Evolutionary conservation across 257 asterid species (phyloP).

Genomic region (Capsicum rhomboideum): DNA sequence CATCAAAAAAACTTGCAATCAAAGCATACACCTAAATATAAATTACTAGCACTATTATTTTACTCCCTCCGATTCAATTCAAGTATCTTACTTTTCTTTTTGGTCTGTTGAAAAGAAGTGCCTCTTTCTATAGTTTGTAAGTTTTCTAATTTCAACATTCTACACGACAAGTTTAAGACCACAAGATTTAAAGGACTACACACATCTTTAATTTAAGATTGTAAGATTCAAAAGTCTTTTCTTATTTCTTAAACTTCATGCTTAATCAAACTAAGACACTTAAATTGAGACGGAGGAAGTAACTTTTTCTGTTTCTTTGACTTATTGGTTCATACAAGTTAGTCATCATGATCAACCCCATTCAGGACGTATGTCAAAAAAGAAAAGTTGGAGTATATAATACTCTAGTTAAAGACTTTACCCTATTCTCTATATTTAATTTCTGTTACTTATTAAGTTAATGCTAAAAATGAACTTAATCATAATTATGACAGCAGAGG

Average conservation of each 20-base stretch:
- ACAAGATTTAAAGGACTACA: too few relatives aligned
- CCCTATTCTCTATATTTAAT: not conserved
- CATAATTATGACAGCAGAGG: not conserved
- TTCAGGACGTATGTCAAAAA: not conserved
- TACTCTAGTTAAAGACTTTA: not conserved
- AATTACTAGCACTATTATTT: not conserved
- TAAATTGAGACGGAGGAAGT: too few relatives aligned
- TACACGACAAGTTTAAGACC: too few relatives aligned
- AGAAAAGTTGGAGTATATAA: not conserved
- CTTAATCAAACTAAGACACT: too few relatives aligned
- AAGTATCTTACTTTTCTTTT: too few relatives aligned
- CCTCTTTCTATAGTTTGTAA: too few relatives aligned
- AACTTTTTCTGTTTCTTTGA: conserved; percentile 4
- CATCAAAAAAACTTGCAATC: conserved; percentile 15
- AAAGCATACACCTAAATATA: conserved; percentile 6
- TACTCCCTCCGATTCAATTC: too few relatives aligned
- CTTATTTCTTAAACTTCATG: too few relatives aligned
- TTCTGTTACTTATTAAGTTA: not conserved
- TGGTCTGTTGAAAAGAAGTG: too few relatives aligned
- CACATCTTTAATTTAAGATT: too few relatives aligned
- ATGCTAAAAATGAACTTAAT: not conserved
- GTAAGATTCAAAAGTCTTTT: too few relatives aligned
- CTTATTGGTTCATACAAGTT: conserved; percentile 1
- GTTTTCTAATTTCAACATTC: too few relatives aligned
- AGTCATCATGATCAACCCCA: not conserved